A percentile compares a stretch with the other conserved stretches of the same genome.
These are phyloP conservation scores for Bipolaris cookei DNA, from an alignment of 2,329 filamentous ascomycete species.

Conservation along the genomic window DNA sequence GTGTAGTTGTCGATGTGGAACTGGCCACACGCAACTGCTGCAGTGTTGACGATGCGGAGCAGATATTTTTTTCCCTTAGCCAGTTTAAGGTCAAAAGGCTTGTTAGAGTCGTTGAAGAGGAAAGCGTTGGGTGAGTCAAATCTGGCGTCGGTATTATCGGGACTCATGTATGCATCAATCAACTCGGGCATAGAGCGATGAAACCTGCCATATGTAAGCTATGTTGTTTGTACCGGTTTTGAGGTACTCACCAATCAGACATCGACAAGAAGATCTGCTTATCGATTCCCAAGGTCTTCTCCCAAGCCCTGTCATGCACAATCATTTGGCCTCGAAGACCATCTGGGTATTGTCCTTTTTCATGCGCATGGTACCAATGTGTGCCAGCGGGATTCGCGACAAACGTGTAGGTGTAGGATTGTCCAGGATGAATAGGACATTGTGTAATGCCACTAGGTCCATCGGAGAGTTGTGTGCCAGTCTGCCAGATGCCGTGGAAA, in stretches of 20 bases:
- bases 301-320: constrained; percentile 49
- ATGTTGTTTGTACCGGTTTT: constrained; percentile 23
- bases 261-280: constrained; percentile 11
- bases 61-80: constrained; percentile 64
- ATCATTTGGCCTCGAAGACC: constrained; percentile 50
- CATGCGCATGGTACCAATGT: constrained; percentile 72
- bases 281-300: constrained; percentile 47
- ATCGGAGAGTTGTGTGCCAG: constrained; percentile 70
- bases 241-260: constrained; percentile 11
- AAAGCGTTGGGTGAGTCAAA: constrained; percentile 13
- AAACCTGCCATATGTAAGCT: constrained; percentile 9
- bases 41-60: constrained; percentile 67
- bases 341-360: constrained; percentile 49
- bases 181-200: constrained; percentile 26
- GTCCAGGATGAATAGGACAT: constrained; percentile 63
- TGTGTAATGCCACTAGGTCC: constrained; percentile 78
- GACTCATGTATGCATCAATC: constrained; percentile 53
- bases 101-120: constrained; percentile 17
- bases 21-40: constrained; percentile 51
- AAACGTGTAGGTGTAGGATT: constrained; percentile 71
- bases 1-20: constrained; percentile 53
- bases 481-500: constrained; percentile 57
- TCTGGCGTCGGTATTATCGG: constrained; percentile 46
- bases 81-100: constrained; percentile 40
- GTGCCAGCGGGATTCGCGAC: constrained; percentile 60